A percentile compares a stretch with the other conserved stretches of the same genome.
Conservation (phyloP, 768 basidiomycete species). For the Filobasidium floriforme region DNA sequence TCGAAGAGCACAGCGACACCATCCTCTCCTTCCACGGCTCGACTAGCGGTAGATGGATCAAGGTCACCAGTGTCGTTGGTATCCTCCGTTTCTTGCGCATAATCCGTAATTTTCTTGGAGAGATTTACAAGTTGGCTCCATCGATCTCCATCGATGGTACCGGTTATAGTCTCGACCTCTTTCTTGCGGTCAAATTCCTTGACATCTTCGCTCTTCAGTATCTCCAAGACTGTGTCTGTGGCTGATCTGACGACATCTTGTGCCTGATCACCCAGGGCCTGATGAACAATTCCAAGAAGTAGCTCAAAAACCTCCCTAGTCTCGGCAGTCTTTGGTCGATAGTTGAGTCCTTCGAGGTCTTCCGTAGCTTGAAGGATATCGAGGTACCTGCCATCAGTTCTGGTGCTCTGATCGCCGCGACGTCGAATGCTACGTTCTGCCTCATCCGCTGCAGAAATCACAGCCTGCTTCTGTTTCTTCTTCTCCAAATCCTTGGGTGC, state of each 20-base stretch:
- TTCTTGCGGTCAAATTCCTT: conserved; percentile 98
- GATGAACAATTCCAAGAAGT: conserved; percentile 74
- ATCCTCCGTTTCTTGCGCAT: conserved; percentile 34
- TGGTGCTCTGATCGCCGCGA: conserved; percentile 53
- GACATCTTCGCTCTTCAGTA: conserved; percentile 74
- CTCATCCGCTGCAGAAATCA: conserved; percentile 37
- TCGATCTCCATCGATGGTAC: conserved; percentile 59
- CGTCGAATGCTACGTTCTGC: conserved; percentile 47
- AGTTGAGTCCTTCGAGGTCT: conserved; percentile 83
- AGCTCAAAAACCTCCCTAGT: conserved; percentile 91
- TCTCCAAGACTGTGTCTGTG: conserved; percentile 82
- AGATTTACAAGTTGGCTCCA: conserved; percentile 77
- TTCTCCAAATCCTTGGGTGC: conserved; percentile 82
- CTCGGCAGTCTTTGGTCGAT: conserved; percentile 87
- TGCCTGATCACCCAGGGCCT: conserved; percentile 81
- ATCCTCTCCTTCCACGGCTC: conserved; percentile 83
- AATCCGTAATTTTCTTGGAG: conserved; percentile 94
- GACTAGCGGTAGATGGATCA: conserved; percentile 28
- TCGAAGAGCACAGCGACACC: conserved; percentile 98
- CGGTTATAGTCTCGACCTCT: conserved; percentile 72
- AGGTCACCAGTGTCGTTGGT: too few relatives aligned
- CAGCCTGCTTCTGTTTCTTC: conserved; percentile 63
- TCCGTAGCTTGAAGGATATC: conserved; percentile 93
- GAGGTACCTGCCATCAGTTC: conserved; percentile 50
- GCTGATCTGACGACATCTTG: conserved; percentile 93